Percentiles rank a stretch among this genome's conserved stretches.
phyloP scores from a whole-genome alignment of 495 filamentous ascomycete genomes.

The Aspergillus sclerotioniger region DNA sequence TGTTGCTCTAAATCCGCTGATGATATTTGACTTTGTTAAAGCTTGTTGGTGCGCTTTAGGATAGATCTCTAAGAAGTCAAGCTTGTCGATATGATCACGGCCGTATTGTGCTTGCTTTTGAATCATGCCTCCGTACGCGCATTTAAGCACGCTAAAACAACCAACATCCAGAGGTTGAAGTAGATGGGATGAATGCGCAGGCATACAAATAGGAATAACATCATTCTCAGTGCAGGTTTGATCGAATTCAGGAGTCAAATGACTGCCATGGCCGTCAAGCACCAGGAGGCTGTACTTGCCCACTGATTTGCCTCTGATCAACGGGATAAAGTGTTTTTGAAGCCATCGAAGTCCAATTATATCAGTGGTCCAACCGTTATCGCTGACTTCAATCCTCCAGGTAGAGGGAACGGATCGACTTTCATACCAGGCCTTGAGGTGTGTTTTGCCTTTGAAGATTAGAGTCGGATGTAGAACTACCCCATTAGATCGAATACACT shows the following conservation, averaged over 20 bases:
- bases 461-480: constrained; percentile 21
- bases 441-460: constrained; percentile 21
- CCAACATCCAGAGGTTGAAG: constrained; percentile 3
- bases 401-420: too few species aligned
- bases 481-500: constrained; percentile 26
- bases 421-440: too few species aligned
- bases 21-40: constrained; percentile 10
- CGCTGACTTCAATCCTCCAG: too few species aligned
- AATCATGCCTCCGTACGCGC: constrained; percentile 3
- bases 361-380: too few species aligned
- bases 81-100: constrained; percentile 13
- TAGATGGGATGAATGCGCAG: too few species aligned
- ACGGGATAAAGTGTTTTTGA: too few species aligned
- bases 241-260: too few species aligned
- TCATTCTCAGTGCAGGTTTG: too few species aligned
- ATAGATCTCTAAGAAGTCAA: too few species aligned
- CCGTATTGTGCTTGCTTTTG: constrained; percentile 5
- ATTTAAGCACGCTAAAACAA: constrained; percentile 2
- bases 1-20: constrained; percentile 9
- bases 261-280: too few species aligned
- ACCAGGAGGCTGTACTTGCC: constrained; percentile 20
- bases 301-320: constrained; percentile 2
- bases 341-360: too few species aligned
- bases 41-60: constrained; percentile 1
- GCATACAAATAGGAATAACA: too few species aligned